Evolutionary conservation across 306 rosid genomes (phyloP), one percentile per base, ranked within the genome.

Genomic region (Castanospermum australe): DNA sequence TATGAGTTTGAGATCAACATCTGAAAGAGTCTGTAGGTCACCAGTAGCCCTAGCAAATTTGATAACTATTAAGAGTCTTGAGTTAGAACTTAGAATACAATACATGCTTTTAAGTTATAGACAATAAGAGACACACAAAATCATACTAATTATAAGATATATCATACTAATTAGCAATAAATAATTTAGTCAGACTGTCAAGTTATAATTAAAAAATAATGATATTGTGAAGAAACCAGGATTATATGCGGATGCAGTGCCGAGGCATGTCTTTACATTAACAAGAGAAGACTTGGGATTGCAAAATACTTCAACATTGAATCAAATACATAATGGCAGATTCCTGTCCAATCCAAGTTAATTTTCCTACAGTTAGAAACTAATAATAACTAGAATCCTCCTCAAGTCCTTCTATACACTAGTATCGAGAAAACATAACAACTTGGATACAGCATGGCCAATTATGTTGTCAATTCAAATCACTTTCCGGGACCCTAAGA

Each of bases 41-140:
- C 98, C 98, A 5, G 98, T 94, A 8, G 90, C 94, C 88, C 87
- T 90, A 8, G 98, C 92, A 84, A 94, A 94, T 84, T 90, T 94
- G 66, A 88, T 39, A 83, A 94, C 97, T 92, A 28, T 42, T 71
- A 28, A 70, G 20, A 77, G 33, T 80, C 30, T 13, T n/a, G n/a
- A n/a, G n/a, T n/a, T n/a, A n/a, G n/a, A 50, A 15, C 74, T 77
- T 73, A 79, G 69, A 83, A 57, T 22, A 21, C 44, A 56, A 65
- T 30, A 62, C 5, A 55, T 8, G n/a, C 8, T 35, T 41, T n/a
- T 13, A 57, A 70, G 17, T 28, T 17, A 50, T 10, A 71, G 24
- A 57, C 32, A 51, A 24, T 4, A 42, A 61, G 25, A 41, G n/a
- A 71, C 47, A 20, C 5, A 14, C 22, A 2, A 42, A n/a, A 39